Base-by-base conservation (phyloP, 2,329 filamentous ascomycete genomes). In the Neofusicoccum ribis region DNA sequence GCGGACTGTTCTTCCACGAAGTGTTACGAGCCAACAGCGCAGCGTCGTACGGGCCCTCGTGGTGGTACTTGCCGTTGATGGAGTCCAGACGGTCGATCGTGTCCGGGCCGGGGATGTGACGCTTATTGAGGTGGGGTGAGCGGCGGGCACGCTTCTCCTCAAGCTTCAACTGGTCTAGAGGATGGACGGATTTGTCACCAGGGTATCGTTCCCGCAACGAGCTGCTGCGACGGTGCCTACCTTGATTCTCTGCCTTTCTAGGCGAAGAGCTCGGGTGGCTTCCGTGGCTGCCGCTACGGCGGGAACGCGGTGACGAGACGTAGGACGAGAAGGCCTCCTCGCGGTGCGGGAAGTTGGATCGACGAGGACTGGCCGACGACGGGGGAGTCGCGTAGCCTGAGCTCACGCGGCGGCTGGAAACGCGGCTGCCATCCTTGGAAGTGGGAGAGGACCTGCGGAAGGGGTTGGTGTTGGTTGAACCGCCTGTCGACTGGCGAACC, bases 1-100 rank as follows among this genome's bases (percentile, higher is more conserved):
- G 79, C 0, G 94, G 93, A 3, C 91, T 89, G 65, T 76, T 79
- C 63, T 83, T 80, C 70, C 81, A 83, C 71, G 87, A 83, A 3
- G 80, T 82, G 78, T 97, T 97, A 54, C 91, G 86, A 12, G 90
- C 86, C 1, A 89, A 82, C 61, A 92, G 83, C 2, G 91, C 90
- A 9, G 93, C 92, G 74, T 98, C 94, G 71, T 91, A 98, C 0
- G 94, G 94, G 0, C 94, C 93, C 68, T 90, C 91, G 72, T 98
- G 94, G 76, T 97, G 94, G 77, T 96, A 97, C 2, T 84, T 79
- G 17, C 84, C 84, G 59, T 86, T 85, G n/a, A 85, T 77, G 2
- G 84, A 83, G 74, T 97, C 94, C 1, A 98, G 86, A 5, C 82
- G 81, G 75, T 97, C 94, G 72, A 98, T 95, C 8, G 84, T 83